Conservation (phyloP, 352 stramenopile species). For the Aphanomyces euteiches region DNA sequence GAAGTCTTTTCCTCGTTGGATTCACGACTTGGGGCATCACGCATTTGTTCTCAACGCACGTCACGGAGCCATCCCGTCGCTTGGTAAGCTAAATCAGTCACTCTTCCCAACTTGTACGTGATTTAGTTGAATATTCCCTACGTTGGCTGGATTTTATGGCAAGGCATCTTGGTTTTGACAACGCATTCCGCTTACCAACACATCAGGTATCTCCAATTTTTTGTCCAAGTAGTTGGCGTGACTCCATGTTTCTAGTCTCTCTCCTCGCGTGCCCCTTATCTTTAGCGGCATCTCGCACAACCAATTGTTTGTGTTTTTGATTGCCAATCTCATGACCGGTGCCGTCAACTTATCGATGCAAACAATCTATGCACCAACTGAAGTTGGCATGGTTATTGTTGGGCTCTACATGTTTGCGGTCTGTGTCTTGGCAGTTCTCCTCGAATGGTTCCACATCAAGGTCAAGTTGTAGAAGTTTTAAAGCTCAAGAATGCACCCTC, state of each 20-base stretch:
- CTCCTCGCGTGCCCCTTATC: constrained; percentile 57
- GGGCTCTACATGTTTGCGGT: constrained; percentile 62
- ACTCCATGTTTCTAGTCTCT: constrained; percentile 41
- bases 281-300: constrained; percentile 75
- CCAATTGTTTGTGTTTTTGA: constrained; percentile 80
- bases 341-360: constrained; percentile 75
- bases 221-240: not conserved
- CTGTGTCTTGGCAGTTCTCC: constrained; percentile 48
- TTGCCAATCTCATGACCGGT: constrained; percentile 75
- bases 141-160: constrained; percentile 67
- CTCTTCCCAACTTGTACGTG: not conserved
- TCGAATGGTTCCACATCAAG: constrained; percentile 53
- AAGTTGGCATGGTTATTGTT: constrained; percentile 45
- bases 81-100: constrained; percentile 46
- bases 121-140: constrained; percentile 71
- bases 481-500: no score
- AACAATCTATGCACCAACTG: constrained; percentile 59
- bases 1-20: constrained; percentile 43
- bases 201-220: not conserved
- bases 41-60: constrained; percentile 51
- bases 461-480: constrained; percentile 56
- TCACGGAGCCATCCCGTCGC: constrained; percentile 60
- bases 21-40: constrained; percentile 50
- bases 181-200: constrained; percentile 55
- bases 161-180: constrained; percentile 55